Evolutionary conservation across 768 basidiomycete species (phyloP).

Genomic region (Suillus luteus): DNA sequence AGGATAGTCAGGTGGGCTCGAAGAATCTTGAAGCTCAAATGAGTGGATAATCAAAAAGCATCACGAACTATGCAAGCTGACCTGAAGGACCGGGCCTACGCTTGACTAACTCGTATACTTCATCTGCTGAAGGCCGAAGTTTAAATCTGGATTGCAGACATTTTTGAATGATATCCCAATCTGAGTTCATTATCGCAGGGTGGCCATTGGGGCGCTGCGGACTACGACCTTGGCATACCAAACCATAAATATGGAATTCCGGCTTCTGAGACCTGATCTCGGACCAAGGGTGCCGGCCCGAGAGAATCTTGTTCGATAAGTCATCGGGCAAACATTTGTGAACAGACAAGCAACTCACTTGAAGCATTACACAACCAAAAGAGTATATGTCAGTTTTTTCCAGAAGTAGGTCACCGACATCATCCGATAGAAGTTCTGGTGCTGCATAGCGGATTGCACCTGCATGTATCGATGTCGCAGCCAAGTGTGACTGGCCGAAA

Average conservation of each 20-base stretch:
- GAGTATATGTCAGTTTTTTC: slow-evolving; percentile 8
- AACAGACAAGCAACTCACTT: background rate
- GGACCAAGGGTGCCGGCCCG: background rate
- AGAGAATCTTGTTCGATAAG: background rate
- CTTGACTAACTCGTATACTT: background rate
- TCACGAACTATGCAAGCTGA: background rate
- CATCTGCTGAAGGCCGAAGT: background rate
- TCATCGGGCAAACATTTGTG: background rate
- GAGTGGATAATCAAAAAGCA: background rate
- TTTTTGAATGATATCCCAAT: background rate
- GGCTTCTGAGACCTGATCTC: background rate
- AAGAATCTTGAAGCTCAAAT: background rate
- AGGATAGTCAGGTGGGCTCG: too few species aligned
- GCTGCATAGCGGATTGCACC: slow-evolving; percentile 7
- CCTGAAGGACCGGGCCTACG: background rate
- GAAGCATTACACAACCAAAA: background rate
- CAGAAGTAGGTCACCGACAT: background rate
- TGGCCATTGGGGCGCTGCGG: background rate
- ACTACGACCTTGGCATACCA: background rate
- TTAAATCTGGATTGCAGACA: background rate
- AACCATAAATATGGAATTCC: background rate
- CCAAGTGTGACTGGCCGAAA: background rate
- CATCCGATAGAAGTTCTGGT: slow-evolving; percentile 5
- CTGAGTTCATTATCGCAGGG: background rate
- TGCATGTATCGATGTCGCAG: background rate